Conservation (phyloP, 106 monocot species). For the Dendrobium catenatum region DNA sequence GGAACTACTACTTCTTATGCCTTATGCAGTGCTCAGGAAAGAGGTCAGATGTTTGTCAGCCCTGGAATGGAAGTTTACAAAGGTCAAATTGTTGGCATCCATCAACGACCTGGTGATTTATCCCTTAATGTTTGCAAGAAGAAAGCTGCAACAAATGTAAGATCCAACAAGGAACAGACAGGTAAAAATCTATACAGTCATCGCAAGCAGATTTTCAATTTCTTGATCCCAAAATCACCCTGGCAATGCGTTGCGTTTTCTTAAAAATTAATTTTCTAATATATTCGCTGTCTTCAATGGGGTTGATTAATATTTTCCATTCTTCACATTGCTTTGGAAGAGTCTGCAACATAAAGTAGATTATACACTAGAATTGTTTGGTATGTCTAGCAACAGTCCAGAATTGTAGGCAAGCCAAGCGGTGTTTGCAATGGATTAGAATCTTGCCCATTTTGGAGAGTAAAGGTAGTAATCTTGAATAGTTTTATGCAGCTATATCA, state of each 20-base stretch:
- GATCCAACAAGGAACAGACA: conserved; percentile 93
- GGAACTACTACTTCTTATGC: conserved; percentile 94
- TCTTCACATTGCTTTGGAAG: background rate
- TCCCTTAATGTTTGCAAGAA: conserved; percentile 97
- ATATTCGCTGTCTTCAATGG: background rate
- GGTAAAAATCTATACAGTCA: conserved; percentile 28
- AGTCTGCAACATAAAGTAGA: background rate
- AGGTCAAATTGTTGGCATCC: conserved; percentile 93
- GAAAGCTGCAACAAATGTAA: conserved; percentile 94
- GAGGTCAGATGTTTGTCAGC: conserved; percentile 78
- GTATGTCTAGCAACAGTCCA: background rate
- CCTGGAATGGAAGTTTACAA: conserved; percentile 87
- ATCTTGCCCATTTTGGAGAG: background rate
- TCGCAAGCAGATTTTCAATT: background rate
- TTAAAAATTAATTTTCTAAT: background rate
- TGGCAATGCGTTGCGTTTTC: background rate
- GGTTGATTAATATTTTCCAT: background rate
- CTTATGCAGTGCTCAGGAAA: conserved; percentile 85
- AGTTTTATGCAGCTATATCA: background rate
- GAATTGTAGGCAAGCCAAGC: background rate
- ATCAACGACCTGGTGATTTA: conserved; percentile 95
- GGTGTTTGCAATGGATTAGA: background rate
- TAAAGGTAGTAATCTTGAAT: background rate
- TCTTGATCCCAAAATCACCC: background rate
- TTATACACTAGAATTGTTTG: background rate